Percentiles rank a stretch among this genome's conserved stretches.
phyloP scores from a whole-genome alignment of 1,284 basidiomycete species.

The Cystobasidium slooffiae region DNA sequence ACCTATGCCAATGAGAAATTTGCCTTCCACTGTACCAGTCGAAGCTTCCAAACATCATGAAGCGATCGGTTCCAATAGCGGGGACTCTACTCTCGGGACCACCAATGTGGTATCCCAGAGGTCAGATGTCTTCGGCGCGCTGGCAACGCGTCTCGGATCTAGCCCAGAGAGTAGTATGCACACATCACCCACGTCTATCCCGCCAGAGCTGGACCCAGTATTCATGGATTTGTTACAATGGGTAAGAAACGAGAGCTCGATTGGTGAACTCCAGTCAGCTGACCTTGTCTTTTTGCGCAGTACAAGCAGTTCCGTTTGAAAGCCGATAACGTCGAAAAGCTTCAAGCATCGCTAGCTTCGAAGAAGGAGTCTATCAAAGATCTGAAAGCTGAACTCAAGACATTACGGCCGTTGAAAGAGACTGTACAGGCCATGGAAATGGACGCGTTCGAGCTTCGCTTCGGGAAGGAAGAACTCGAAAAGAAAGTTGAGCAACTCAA shows the following conservation, averaged over 20 bases:
- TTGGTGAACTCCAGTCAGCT: background rate
- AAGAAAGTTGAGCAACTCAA: background rate
- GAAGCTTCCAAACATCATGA: no score
- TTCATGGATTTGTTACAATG: background rate
- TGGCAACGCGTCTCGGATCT: no score
- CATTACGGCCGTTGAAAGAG: conserved; percentile 1
- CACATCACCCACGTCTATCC: no score
- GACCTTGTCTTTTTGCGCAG: background rate
- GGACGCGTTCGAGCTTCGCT: conserved; percentile 10
- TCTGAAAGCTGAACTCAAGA: conserved; percentile 6
- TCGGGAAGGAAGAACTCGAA: conserved; percentile 4
- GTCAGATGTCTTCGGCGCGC: no score
- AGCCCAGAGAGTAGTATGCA: no score
- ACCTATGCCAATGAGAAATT: no score
- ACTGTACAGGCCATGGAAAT: background rate
- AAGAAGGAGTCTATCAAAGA: conserved; percentile 1
- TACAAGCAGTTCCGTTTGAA: background rate
- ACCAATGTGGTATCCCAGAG: no score
- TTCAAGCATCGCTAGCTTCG: background rate
- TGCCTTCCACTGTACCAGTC: no score
- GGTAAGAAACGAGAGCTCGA: background rate
- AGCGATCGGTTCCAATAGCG: no score
- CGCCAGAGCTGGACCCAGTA: no score
- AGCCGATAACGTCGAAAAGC: background rate
- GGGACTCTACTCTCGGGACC: no score